A percentile compares a stretch with the other conserved stretches of the same genome.
Evolutionary conservation across 495 filamentous ascomycete species (phyloP).

Genomic region (Achaetomiella virescens): DNA sequence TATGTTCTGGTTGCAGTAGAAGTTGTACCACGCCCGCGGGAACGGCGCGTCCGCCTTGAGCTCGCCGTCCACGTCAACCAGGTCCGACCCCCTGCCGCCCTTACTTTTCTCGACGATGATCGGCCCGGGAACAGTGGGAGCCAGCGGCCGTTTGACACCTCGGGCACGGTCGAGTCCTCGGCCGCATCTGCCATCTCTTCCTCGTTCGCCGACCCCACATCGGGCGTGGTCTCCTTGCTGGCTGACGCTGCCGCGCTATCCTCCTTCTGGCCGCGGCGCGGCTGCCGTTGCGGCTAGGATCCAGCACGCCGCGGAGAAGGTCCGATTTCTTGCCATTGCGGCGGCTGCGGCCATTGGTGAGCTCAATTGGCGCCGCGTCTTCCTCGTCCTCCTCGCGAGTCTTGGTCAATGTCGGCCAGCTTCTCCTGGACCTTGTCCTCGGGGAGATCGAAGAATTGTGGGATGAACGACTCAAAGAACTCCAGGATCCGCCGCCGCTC

Average conservation of each 20-base stretch:
- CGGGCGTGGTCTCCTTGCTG: conserved; percentile 85
- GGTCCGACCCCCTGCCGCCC: conserved; percentile 31
- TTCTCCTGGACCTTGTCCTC: conserved; percentile 67
- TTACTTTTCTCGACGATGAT: conserved; percentile 38
- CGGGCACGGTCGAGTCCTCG: conserved; percentile 41
- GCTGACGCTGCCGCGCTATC: conserved; percentile 61
- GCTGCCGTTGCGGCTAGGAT: conserved; percentile 63
- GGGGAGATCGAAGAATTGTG: conserved; percentile 81
- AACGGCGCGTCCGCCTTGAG: conserved; percentile 75
- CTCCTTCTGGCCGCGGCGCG: conserved; percentile 60
- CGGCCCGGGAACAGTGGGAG: conserved; percentile 41
- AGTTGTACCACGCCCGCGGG: conserved; percentile 67
- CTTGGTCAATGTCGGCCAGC: conserved; percentile 61
- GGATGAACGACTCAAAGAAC: conserved; percentile 85
- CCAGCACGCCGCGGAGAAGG: conserved; percentile 79
- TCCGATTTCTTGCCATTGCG: conserved; percentile 69
- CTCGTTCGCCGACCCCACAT: conserved; percentile 62
- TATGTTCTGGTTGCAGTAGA: conserved; percentile 88
- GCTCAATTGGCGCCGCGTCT: conserved; percentile 48
- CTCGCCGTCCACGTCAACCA: conserved; percentile 50
- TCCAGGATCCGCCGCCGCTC: conserved; percentile 71
- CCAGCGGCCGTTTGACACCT: conserved; percentile 53
- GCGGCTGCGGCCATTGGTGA: conserved; percentile 56
- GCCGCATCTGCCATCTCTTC: conserved; percentile 54
- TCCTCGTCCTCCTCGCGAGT: conserved; percentile 65